A percentile compares a stretch with the other conserved stretches of the same genome.
These are phyloP conservation scores for Fusarium albidum DNA, from an alignment of 2,329 filamentous ascomycete species.

Conservation along the genomic window DNA sequence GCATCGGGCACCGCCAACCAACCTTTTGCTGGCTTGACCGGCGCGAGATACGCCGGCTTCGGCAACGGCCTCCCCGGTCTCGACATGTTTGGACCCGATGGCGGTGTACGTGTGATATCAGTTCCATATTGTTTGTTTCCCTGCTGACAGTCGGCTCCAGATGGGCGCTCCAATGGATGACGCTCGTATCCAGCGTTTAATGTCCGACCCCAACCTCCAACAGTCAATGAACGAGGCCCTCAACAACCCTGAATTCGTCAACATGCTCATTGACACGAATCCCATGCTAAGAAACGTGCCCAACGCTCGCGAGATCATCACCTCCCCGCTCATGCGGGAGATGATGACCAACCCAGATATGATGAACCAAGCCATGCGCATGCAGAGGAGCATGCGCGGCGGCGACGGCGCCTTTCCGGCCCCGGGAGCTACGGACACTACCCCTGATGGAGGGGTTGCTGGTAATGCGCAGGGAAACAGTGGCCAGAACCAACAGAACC, in stretches of 20 bases:
- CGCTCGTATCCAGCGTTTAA: constrained; percentile 83
- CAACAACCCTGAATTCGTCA: constrained; percentile 92
- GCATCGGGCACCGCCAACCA: constrained; percentile 87
- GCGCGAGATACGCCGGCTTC: constrained; percentile 92
- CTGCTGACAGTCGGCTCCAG: constrained; percentile 53
- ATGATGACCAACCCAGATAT: constrained; percentile 94
- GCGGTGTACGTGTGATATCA: constrained; percentile 73
- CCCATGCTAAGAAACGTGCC: constrained; percentile 81
- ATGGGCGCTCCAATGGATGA: constrained; percentile 88
- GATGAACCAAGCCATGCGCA: constrained; percentile 81
- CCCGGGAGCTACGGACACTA: constrained; percentile 90
- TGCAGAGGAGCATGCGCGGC: constrained; percentile 76
- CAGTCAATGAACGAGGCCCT: constrained; percentile 93
- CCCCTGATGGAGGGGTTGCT: constrained; percentile 61
- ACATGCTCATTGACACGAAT: constrained; percentile 93
- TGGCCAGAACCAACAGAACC: constrained; percentile 45
- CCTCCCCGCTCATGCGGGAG: constrained; percentile 85
- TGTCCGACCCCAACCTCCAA: constrained; percentile 87
- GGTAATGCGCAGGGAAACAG: constrained; percentile 43
- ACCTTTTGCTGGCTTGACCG: constrained; percentile 87
- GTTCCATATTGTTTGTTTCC: not conserved
- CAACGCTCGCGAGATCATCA: constrained; percentile 82
- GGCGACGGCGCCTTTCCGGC: constrained; percentile 77
- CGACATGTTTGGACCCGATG: constrained; percentile 92
- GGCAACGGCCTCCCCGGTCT: constrained; percentile 82